phyloP scores from a whole-genome alignment of 257 asterid genomes.

The Penstemon newberryi region DNA sequence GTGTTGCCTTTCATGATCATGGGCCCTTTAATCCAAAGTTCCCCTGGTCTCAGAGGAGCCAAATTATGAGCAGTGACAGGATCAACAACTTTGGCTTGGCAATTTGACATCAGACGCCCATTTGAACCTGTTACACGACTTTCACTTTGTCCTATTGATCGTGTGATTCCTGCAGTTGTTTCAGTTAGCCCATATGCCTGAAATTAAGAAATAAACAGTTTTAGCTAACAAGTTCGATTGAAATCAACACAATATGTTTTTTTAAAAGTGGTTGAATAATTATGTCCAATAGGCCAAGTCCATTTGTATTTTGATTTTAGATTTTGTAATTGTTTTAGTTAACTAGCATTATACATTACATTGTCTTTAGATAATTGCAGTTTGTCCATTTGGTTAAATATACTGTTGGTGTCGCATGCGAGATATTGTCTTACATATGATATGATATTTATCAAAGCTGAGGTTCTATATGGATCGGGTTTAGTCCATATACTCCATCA shows the following conservation, averaged over 20 bases:
- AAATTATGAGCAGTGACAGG: slow-evolving; percentile 34
- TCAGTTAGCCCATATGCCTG: slow-evolving; percentile 52
- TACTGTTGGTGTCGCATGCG: too few species aligned
- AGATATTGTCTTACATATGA: too few species aligned
- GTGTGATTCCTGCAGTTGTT: slow-evolving; percentile 40
- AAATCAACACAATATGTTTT: neutral
- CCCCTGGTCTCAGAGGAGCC: slow-evolving; percentile 38
- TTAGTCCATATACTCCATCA: too few species aligned
- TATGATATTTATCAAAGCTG: too few species aligned
- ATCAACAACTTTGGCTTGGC: slow-evolving; percentile 44
- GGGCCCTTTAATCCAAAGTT: slow-evolving; percentile 49
- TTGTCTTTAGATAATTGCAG: too few species aligned
- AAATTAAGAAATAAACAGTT: neutral
- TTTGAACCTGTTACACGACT: slow-evolving; percentile 28
- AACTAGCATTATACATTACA: too few species aligned
- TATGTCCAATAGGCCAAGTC: too few species aligned
- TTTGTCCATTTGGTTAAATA: too few species aligned
- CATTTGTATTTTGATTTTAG: too few species aligned
- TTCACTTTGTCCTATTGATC: slow-evolving; percentile 29
- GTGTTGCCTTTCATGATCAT: slow-evolving; percentile 42
- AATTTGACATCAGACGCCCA: slow-evolving; percentile 42
- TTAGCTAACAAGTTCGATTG: neutral
- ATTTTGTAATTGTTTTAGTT: too few species aligned
- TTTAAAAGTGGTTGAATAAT: too few species aligned
- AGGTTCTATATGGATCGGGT: too few species aligned